Evolutionary conservation across 176 grass and related monocot species (phyloP), one percentile per base, ranked within the genome.

Genomic region (Carex kokanica): DNA sequence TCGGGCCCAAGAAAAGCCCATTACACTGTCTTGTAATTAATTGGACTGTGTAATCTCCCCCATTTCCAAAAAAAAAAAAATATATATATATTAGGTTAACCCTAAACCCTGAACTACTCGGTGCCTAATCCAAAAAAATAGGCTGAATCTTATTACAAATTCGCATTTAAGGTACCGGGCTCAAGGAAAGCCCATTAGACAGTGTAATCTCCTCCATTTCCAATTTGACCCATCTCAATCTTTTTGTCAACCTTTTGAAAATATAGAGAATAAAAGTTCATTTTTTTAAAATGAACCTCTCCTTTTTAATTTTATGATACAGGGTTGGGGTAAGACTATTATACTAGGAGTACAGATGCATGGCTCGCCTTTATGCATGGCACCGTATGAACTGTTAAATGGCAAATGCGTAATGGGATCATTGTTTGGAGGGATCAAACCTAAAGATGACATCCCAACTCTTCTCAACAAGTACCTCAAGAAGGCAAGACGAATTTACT

Each of bases 321-420:
- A 94, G 92, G 95, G 95, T 5, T 98, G 90, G 90, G 95, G 95
- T 29, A 98, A 94, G 86, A 98, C 92, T 9, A 91, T 94, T 56
- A 90, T 98, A 71, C 84, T 98, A 64, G 95, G 95, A 3, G 78
- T 94, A 13, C 87, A 94, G 61, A 94, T 87, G 89, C 85, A 93
- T 67, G 89, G 90, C 2, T 64, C 87, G 0, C 92, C 92, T 8
- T 34, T 98, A 18, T 81, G 53, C 63, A 32, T 98, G 25, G 18
- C 84, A 38, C 24, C 89, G 1, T 17, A 0, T 0, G 86, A 94
- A 43, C 88, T 94, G 47, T 83, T 98, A 60, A 59, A 78, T 20
- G 92, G 95, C 49, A 98, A 79, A 51, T 87, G 81, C 63, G 53
- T 98, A 31, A 85, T 86, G 60, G 90, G 90, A 0, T 90, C 88